A percentile compares a stretch with the other conserved stretches of the same genome.
Evolutionary conservation across 179 eudicot genomes (phyloP).

Genomic region (Beta corolliflora): DNA sequence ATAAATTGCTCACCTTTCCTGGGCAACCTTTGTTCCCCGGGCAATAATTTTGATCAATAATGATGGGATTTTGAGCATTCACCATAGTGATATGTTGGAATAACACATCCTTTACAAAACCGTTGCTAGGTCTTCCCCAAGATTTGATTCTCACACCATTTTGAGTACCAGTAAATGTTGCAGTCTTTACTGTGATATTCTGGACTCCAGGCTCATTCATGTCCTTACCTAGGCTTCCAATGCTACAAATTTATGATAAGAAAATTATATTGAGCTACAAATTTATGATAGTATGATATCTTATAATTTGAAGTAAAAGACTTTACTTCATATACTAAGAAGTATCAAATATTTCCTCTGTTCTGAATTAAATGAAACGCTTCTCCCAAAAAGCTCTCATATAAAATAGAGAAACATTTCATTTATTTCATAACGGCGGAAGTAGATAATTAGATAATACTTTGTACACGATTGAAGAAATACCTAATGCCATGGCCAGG

Average conservation of each 20-base stretch:
- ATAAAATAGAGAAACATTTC: no score
- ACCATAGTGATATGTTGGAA: slow-evolving; percentile 36
- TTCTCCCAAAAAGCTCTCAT: no score
- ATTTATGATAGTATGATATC: no score
- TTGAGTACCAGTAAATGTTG: slow-evolving; percentile 50
- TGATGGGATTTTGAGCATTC: slow-evolving; percentile 14
- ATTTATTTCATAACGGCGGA: no score
- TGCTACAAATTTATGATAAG: slow-evolving; percentile 31
- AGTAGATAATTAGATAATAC: no score
- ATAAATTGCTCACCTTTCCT: neutral
- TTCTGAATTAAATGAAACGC: no score
- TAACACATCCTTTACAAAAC: slow-evolving; percentile 43
- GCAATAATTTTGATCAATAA: slow-evolving; percentile 19
- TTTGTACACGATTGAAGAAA: no score
- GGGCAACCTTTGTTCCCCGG: slow-evolving; percentile 12
- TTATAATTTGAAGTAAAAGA: no score
- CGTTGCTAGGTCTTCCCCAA: slow-evolving; percentile 60
- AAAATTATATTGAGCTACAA: no score
- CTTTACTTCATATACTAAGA: no score
- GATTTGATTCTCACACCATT: slow-evolving; percentile 76
- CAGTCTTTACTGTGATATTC: slow-evolving; percentile 48
- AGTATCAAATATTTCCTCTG: no score
- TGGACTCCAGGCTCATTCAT: slow-evolving; percentile 52
- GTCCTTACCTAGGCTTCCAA: slow-evolving; percentile 66
- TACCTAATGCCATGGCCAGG: slow-evolving; percentile 88